phyloP scores from a whole-genome alignment of 1,284 basidiomycete species.

The Tilletia horrida region DNA sequence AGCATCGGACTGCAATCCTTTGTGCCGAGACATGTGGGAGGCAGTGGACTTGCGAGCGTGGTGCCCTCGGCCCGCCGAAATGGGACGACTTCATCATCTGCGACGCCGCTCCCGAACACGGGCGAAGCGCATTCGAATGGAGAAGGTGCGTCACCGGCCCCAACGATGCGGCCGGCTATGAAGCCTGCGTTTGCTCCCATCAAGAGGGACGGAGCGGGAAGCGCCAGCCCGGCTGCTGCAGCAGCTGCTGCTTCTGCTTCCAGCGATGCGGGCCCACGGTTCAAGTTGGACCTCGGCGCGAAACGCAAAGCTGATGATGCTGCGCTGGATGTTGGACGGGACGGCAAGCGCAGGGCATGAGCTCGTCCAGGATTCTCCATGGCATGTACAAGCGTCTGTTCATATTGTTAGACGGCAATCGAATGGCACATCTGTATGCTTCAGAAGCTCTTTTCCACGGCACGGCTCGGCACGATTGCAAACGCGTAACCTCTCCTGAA shows the following conservation, averaged over 20 bases:
- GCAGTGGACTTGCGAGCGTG: slow-evolving; percentile 8
- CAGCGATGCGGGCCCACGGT: background rate
- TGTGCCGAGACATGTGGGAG: background rate
- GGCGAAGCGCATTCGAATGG: background rate
- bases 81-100: background rate
- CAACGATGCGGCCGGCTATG: background rate
- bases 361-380: background rate
- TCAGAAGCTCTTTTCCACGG: no score
- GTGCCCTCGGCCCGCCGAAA: background rate
- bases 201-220: background rate
- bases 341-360: background rate
- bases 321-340: background rate
- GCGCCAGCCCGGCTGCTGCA: background rate
- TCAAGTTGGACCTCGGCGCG: background rate
- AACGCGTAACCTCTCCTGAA: no score
- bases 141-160: background rate
- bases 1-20: slow-evolving; percentile 10
- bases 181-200: slow-evolving; percentile 11
- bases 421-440: no score
- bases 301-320: slow-evolving; percentile 12
- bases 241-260: background rate
- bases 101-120: background rate
- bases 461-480: no score
- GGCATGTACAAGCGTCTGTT: no score
- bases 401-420: no score